Evolutionary conservation across 129 eudicot species (phyloP).

Genomic region (Mikania micrantha): DNA sequence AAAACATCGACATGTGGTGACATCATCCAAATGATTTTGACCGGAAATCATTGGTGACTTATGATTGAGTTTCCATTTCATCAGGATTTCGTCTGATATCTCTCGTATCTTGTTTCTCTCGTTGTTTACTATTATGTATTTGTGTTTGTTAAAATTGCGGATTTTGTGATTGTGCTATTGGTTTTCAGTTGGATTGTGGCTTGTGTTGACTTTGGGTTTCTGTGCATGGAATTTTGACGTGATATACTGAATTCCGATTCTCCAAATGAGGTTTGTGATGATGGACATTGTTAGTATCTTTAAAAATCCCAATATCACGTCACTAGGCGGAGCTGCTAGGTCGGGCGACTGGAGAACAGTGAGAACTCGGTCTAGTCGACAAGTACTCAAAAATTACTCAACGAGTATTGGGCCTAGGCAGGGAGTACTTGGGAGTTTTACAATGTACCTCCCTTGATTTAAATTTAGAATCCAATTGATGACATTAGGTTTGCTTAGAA

Average conservation of each 20-base stretch:
- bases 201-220: background rate
- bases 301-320: no score
- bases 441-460: no score
- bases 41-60: constrained; percentile 20
- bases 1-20: constrained; percentile 23
- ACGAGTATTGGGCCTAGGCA: no score
- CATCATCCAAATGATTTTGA: constrained; percentile 9
- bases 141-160: no score
- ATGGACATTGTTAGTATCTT: constrained; percentile 3
- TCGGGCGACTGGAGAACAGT: no score
- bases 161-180: background rate
- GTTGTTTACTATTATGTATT: no score
- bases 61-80: constrained; percentile 23
- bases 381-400: no score
- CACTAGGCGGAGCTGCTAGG: no score
- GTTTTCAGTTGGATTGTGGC: background rate
- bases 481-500: background rate
- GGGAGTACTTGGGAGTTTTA: no score
- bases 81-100: background rate
- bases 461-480: background rate
- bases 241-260: background rate
- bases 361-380: no score
- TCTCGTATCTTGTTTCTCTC: constrained; percentile 4
- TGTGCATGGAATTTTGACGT: constrained; percentile 3
- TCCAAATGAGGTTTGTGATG: constrained; percentile 1